A percentile compares a stretch with the other conserved stretches of the same genome.
These are phyloP conservation scores for Lactifluus subvellereus DNA, from an alignment of 768 basidiomycete species.

Conservation along the genomic window DNA sequence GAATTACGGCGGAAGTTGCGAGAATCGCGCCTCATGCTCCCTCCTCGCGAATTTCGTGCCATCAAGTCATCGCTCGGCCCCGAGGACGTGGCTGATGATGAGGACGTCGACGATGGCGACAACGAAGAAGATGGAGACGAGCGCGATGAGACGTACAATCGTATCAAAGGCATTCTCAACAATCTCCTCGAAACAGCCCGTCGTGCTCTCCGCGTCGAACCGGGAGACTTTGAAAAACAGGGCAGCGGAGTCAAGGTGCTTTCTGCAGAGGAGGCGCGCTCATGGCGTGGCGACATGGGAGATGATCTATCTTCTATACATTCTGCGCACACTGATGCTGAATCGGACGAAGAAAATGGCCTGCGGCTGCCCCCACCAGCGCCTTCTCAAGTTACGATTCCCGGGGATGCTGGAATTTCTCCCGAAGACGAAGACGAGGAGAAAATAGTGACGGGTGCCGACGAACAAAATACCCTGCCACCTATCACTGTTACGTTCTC, in stretches of 20 bases:
- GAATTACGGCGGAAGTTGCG: slow-evolving; percentile 78
- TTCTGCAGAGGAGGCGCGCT: slow-evolving; percentile 62
- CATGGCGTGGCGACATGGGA: slow-evolving; percentile 40
- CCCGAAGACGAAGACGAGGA: slow-evolving; percentile 30
- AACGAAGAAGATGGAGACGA: slow-evolving; percentile 34
- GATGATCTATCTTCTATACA: slow-evolving; percentile 18
- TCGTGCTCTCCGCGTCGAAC: slow-evolving; percentile 53
- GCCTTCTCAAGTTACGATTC: slow-evolving; percentile 24
- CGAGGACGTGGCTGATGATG: slow-evolving; percentile 40
- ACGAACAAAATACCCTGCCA: slow-evolving; percentile 29
- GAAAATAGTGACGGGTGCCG: slow-evolving; percentile 25
- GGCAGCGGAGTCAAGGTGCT: slow-evolving; percentile 58
- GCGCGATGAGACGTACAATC: slow-evolving; percentile 54
- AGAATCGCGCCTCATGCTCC: slow-evolving; percentile 73
- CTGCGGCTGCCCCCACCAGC: slow-evolving; percentile 22
- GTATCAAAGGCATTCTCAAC: slow-evolving; percentile 61
- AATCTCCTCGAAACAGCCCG: slow-evolving; percentile 51
- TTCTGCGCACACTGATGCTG: slow-evolving; percentile 19
- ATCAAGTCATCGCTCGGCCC: slow-evolving; percentile 46
- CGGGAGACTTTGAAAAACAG: slow-evolving; percentile 44
- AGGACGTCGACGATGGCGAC: slow-evolving; percentile 31
- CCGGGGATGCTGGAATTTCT: slow-evolving; percentile 20
- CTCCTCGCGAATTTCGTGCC: slow-evolving; percentile 54
- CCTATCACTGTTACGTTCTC: slow-evolving; percentile 43
- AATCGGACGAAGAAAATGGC: slow-evolving; percentile 22